Percentiles rank a stretch among this genome's conserved stretches.
These are phyloP conservation scores for Saccharomyces pastorianus DNA, from an alignment of 1,139 yeast genomes.

Conservation along the genomic window DNA sequence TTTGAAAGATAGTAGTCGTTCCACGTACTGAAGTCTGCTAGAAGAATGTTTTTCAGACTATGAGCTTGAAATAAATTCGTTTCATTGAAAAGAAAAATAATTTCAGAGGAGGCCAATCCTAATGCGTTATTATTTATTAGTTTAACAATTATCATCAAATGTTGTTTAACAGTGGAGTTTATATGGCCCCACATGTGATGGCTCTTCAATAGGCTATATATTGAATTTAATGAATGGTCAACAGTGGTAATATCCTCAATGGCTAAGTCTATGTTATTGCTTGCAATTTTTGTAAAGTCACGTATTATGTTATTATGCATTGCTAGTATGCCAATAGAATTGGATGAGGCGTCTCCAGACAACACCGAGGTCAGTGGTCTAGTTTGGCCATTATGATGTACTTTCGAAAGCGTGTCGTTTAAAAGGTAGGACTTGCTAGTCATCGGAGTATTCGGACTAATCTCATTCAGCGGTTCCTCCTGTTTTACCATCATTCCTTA, in stretches of 20 bases:
- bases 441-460: slow-evolving; percentile 19
- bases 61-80: slow-evolving; percentile 15
- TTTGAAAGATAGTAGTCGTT: slow-evolving; percentile 23
- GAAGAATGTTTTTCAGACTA: slow-evolving; percentile 18
- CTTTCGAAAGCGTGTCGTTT: neutral
- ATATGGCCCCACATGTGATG: slow-evolving; percentile 16
- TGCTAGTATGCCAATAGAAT: neutral
- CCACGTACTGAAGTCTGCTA: slow-evolving; percentile 20
- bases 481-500: slow-evolving; percentile 13
- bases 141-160: slow-evolving; percentile 22
- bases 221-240: slow-evolving; percentile 7
- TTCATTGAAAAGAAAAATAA: slow-evolving; percentile 20
- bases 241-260: neutral
- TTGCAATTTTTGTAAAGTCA: neutral
- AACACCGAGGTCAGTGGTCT: neutral
- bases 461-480: slow-evolving; percentile 22
- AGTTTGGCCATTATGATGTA: neutral
- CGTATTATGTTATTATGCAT: neutral
- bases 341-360: neutral
- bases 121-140: slow-evolving; percentile 13
- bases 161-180: slow-evolving; percentile 16
- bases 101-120: slow-evolving; percentile 13
- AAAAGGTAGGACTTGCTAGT: neutral
- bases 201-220: slow-evolving; percentile 6
- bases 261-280: neutral